Evolutionary conservation across 2,329 filamentous ascomycete species (phyloP).

Genomic region (Claviceps sp.): DNA sequence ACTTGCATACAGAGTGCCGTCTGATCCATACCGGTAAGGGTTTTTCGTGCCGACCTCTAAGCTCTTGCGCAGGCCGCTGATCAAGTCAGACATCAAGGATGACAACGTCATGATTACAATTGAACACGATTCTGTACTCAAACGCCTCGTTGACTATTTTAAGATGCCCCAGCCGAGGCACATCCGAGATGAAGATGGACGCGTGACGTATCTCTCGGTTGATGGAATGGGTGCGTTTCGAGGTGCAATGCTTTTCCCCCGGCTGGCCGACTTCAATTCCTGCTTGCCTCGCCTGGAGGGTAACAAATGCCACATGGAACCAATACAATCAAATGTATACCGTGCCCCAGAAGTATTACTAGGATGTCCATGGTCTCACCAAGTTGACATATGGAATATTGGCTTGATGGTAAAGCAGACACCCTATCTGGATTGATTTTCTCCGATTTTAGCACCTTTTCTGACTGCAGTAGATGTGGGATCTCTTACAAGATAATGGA

Average conservation of each 20-base stretch:
- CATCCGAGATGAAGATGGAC: slow-evolving; percentile 6
- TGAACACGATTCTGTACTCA: slow-evolving; percentile 8
- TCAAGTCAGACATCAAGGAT: slow-evolving; percentile 3
- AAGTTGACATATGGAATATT: slow-evolving; percentile 11
- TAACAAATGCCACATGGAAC: slow-evolving; percentile 5
- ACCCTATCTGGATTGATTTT: not conserved
- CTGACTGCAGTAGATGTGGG: slow-evolving; percentile 11
- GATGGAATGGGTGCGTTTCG: slow-evolving; percentile 8
- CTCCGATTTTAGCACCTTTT: not conserved
- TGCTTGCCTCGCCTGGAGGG: slow-evolving; percentile 6
- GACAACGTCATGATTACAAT: slow-evolving; percentile 13
- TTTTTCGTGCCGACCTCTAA: not conserved
- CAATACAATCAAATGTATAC: slow-evolving; percentile 12
- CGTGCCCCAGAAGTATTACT: slow-evolving; percentile 14
- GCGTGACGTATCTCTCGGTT: slow-evolving; percentile 8
- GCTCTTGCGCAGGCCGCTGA: slow-evolving; percentile 7
- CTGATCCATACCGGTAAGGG: slow-evolving; percentile 12
- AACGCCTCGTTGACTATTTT: slow-evolving; percentile 2
- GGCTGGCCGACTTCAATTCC: slow-evolving; percentile 10
- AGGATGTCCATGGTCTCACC: slow-evolving; percentile 11
- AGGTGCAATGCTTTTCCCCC: slow-evolving; percentile 7
- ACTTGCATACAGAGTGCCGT: not conserved
- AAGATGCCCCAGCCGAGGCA: slow-evolving; percentile 5
- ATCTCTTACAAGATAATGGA: slow-evolving; percentile 9
- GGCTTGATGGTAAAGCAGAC: slow-evolving; percentile 9